Evolutionary conservation across 2,329 filamentous ascomycete species (phyloP).

Genomic region (Epichloe gansuensis): DNA sequence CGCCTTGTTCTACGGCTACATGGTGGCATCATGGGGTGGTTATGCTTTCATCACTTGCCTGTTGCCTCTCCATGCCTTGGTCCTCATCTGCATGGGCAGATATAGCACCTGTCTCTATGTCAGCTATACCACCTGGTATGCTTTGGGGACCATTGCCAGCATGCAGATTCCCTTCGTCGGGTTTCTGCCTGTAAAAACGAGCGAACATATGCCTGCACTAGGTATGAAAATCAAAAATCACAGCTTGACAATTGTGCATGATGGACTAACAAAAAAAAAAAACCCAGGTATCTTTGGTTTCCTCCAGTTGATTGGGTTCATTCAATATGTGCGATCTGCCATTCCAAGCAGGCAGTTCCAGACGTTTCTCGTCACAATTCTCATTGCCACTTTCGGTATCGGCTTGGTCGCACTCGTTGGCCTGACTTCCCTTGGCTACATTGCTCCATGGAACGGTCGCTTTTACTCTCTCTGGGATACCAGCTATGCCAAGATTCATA

Average conservation of each 20-base stretch:
- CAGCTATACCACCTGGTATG: constrained; percentile 97
- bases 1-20: constrained; percentile 97
- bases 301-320: constrained; percentile 83
- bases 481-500: constrained; percentile 96
- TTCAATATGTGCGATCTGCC: constrained; percentile 80
- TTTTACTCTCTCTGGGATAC: constrained; percentile 99
- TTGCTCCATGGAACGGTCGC: constrained; percentile 94
- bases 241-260: constrained; percentile 5
- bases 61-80: constrained; percentile 85
- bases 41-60: constrained; percentile 99
- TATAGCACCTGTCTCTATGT: constrained; percentile 93
- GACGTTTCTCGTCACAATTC: constrained; percentile 66
- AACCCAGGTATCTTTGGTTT: constrained; percentile 79
- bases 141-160: constrained; percentile 85
- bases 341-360: constrained; percentile 90
- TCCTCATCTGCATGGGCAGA: constrained; percentile 90
- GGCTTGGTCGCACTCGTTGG: constrained; percentile 65
- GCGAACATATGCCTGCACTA: constrained; percentile 95
- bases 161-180: constrained; percentile 99
- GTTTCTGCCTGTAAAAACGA: constrained; percentile 90
- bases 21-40: constrained; percentile 98
- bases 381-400: constrained; percentile 62
- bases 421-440: constrained; percentile 80
- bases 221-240: constrained; percentile 41
- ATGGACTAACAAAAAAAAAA: constrained; percentile 4